Evolutionary conservation across 306 rosid species (phyloP), one percentile per base, ranked within the genome.

Genomic region (Alnus rubra): DNA sequence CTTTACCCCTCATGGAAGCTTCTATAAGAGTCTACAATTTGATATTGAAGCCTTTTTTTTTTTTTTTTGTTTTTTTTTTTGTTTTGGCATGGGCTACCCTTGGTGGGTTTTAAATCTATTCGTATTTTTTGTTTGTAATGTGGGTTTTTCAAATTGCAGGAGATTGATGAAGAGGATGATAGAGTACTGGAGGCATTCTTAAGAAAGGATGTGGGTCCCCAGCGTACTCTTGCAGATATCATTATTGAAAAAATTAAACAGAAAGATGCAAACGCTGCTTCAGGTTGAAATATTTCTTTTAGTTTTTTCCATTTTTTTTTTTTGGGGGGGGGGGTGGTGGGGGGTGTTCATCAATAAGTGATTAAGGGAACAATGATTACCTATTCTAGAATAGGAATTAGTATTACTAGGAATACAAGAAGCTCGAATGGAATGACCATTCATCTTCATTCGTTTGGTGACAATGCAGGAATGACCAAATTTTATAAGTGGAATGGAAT

Each of bases 131-230:
- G 3, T 5, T 45, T 45, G 49, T 45, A 45, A 45, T 45, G 49
- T 45, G 49, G 50, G 10, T 64, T 69, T 69, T 74, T 73, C 67
- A 39, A 74, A 73, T 72, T 75, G 55, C 80, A 86, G 88, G 88
- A 88, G 63, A 91, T 93, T 78, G 81, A 87, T 35, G 96, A 88
- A 48, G 98, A 90, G 67, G 96, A 92, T 8, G 97, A 91, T 83
- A 85, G 59, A 70, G 33, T 92, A 64, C 64, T 95, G 76, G 96
- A 90, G 45, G 85, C 88, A 6, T 95, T 92, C 80, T 67, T 88
- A 15, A 84, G 85, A 0, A 91, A 86, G 78, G 88, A 88, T 50
- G 82, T 54, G 0, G 84, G 86, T 58, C 77, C 63, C 5, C 92
- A 85, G 71, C 87, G 79, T 30, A 89, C 98, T 65, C 90, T 94